Conservation (phyloP, 2,329 filamentous ascomycete species). For the Diplodia corticola region DNA sequence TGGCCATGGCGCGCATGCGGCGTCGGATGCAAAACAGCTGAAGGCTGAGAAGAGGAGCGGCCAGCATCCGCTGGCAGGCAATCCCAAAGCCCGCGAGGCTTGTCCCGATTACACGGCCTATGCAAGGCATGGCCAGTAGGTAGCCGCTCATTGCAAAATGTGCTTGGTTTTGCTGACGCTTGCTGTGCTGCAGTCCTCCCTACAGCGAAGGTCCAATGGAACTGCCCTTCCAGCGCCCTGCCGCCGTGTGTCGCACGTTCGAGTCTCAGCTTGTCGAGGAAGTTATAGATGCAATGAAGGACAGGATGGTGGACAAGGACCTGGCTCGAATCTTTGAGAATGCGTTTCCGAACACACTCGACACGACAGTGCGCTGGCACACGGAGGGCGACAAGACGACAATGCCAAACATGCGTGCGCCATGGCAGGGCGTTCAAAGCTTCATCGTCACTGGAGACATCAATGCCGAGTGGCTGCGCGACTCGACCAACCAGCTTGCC, state of each 20-base stretch:
- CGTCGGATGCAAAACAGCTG: no score
- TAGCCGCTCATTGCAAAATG: conserved; percentile 27
- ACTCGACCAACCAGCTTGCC: conserved; percentile 89
- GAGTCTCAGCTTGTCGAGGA: conserved; percentile 81
- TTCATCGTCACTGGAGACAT: conserved; percentile 95
- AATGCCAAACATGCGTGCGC: conserved; percentile 28
- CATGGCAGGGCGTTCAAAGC: conserved; percentile 83
- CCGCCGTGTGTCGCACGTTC: conserved; percentile 82
- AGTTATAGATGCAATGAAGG: conserved; percentile 80
- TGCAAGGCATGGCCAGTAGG: conserved; percentile 61
- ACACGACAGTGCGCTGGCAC: conserved; percentile 89
- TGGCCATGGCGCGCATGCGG: background rate
- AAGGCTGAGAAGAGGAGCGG: conserved; percentile 3
- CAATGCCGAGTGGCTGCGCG: conserved; percentile 87
- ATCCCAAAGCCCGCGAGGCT: conserved; percentile 35
- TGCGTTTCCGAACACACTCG: conserved; percentile 86
- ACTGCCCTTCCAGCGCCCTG: conserved; percentile 84
- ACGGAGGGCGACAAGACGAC: conserved; percentile 55
- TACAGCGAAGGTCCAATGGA: conserved; percentile 75
- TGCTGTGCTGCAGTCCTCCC: conserved; percentile 60
- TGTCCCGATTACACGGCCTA: conserved; percentile 69
- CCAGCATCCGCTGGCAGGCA: conserved; percentile 11
- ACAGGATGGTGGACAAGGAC: conserved; percentile 78
- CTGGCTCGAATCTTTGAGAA: conserved; percentile 93
- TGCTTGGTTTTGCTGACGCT: conserved; percentile 23